Base-by-base conservation (phyloP, 495 filamentous ascomycete species). In the Neurospora sp. region DNA sequence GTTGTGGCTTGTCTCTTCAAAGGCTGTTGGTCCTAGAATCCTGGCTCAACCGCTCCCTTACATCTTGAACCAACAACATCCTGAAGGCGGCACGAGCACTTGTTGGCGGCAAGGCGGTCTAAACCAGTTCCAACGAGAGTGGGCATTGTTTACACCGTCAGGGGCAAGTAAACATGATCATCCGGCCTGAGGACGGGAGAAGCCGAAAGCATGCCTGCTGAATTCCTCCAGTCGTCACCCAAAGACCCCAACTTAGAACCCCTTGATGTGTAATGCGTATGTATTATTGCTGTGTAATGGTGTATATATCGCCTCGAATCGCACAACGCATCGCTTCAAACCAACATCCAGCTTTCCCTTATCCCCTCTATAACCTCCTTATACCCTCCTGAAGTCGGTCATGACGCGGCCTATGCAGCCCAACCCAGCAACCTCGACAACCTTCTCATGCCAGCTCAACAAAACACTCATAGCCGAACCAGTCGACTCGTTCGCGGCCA, bases 361-460 rank as follows among this genome's bases (percentile, higher is more conserved):
- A 35, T 61, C 12, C n/a, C 27, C 20, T 72, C 12, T 41, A 14
- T 53, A 65, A 61, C 39, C 16, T 10, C 10, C 40, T 88, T 84
- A 97, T 75, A 97, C 93, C 74, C 90, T 97, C 79, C 94, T 86
- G 81, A 93, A 90, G 85, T 98, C 94, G 35, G 92, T 93, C 94
- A 98, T 97, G 70, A 92, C 90, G 75, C 94, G 86, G 74, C 93
- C 90, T 83, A 98, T 95, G 81, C 91, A 90, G 20, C 94, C 94
- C 76, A 91, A 86, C 44, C 94, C 94, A 22, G 93, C 90, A 76
- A 98, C 88, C 76, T 97, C 94, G 3, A 97, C 93, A 65, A 96
- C 84, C 86, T 96, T 97, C 87, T 98, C 94, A 78, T 97, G 94
- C 94, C 94, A 98, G 79, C 91, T 96, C 75, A 98, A 83, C 77